Conservation (phyloP, 352 stramenopile species). For the Pythium phragmitis region DNA sequence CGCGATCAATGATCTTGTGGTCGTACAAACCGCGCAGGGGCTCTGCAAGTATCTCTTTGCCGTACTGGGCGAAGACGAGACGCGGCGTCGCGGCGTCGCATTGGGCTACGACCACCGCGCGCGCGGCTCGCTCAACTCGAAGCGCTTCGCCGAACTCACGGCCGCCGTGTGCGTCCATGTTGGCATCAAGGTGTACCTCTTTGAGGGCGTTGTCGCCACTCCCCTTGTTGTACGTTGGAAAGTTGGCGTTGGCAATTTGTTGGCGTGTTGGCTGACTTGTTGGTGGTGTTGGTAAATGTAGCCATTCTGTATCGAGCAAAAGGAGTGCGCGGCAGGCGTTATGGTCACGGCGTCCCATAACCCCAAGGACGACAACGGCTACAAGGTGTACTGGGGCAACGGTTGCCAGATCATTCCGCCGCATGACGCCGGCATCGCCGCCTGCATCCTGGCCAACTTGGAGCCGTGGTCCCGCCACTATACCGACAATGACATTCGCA, state of each 20-base stretch:
- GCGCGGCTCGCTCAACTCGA: conserved; percentile 77
- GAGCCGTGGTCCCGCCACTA: conserved; percentile 75
- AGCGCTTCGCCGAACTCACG: conserved; percentile 86
- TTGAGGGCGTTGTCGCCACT: conserved; percentile 93
- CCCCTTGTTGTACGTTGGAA: conserved; percentile 84
- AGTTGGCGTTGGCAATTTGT: not conserved
- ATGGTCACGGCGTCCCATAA: conserved; percentile 98
- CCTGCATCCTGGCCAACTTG: conserved; percentile 89
- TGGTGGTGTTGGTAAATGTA: conserved; percentile 14
- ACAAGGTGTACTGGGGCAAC: conserved; percentile 97
- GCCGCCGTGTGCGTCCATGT: conserved; percentile 76
- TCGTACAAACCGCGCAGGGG: conserved; percentile 92
- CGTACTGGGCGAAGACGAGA: conserved; percentile 62
- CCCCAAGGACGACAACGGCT: conserved; percentile 97
- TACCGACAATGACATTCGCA: conserved; percentile 39
- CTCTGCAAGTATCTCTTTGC: conserved; percentile 85
- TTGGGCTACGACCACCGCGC: conserved; percentile 91
- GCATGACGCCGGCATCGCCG: conserved; percentile 93
- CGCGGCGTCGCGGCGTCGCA: conserved; percentile 78
- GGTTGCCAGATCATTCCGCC: conserved; percentile 97
- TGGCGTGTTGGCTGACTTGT: not conserved
- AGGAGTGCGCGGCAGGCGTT: conserved; percentile 79
- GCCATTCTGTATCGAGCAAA: conserved; percentile 82
- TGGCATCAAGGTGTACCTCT: conserved; percentile 91
- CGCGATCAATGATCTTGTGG: conserved; percentile 92